Conservation (phyloP, 371 early-diverging fungal genomes). For the Syncephalastrum racemosum region DNA sequence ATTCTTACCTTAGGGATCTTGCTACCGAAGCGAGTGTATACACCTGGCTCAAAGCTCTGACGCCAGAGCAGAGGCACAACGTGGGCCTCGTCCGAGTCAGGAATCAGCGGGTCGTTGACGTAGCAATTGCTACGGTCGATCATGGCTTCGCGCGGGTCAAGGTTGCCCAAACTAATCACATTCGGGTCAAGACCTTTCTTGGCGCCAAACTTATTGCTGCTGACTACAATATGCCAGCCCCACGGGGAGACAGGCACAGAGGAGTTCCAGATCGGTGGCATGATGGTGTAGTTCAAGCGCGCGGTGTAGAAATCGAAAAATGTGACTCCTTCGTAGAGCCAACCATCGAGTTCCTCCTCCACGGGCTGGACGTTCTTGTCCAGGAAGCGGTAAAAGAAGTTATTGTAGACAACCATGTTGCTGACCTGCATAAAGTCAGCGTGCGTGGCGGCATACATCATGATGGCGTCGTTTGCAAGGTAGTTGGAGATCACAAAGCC, state of each 20-base stretch:
- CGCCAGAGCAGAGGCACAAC: slow-evolving; percentile 36
- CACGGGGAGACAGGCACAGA: slow-evolving; percentile 37
- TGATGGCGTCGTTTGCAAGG: slow-evolving; percentile 39
- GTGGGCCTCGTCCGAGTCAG: slow-evolving; percentile 6
- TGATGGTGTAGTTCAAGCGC: slow-evolving; percentile 37
- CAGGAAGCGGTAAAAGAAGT: slow-evolving; percentile 40
- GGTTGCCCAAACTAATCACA: slow-evolving; percentile 42
- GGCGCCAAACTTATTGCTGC: slow-evolving; percentile 38
- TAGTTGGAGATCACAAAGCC: slow-evolving; percentile 44
- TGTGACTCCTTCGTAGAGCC: slow-evolving; percentile 46
- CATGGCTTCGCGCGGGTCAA: slow-evolving; percentile 24
- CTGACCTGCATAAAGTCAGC: slow-evolving; percentile 40
- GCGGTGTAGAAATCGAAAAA: slow-evolving; percentile 48
- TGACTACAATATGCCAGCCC: slow-evolving; percentile 34
- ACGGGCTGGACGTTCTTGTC: slow-evolving; percentile 19
- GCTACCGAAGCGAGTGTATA: slow-evolving; percentile 21
- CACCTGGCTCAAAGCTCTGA: slow-evolving; percentile 25
- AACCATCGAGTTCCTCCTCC: slow-evolving; percentile 26
- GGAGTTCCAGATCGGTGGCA: slow-evolving; percentile 40
- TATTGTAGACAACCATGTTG: slow-evolving; percentile 41
- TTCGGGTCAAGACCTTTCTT: slow-evolving; percentile 34
- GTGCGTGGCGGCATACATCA: slow-evolving; percentile 43
- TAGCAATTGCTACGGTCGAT: slow-evolving; percentile 39
- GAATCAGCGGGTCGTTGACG: slow-evolving; percentile 32
- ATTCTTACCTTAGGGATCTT: slow-evolving; percentile 29